A percentile compares a stretch with the other conserved stretches of the same genome.
Evolutionary conservation across 2,329 filamentous ascomycete species (phyloP).

Genomic region (Pseudofabraea citricarpa): DNA sequence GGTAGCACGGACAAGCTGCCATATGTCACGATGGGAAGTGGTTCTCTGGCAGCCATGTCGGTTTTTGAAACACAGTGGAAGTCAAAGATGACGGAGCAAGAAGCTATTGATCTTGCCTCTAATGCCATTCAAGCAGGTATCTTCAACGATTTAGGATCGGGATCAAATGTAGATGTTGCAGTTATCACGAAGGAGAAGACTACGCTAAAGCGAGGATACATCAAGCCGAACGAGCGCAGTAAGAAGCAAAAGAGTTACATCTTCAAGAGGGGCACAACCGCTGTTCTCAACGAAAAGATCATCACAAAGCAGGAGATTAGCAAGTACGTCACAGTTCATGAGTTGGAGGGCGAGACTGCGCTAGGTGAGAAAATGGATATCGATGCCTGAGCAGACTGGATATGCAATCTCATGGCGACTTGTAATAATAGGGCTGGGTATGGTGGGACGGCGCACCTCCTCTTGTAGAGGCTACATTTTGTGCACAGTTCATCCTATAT

Average conservation of each 20-base stretch:
- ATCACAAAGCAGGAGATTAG: slow-evolving; percentile 91
- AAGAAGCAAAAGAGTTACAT: slow-evolving; percentile 91
- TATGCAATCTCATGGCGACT: too few species aligned
- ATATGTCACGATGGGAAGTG: slow-evolving; percentile 98
- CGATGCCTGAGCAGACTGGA: slow-evolving; percentile 45
- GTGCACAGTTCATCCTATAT: too few species aligned
- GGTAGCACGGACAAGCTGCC: slow-evolving; percentile 97
- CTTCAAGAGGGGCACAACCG: slow-evolving; percentile 89
- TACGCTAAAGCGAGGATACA: slow-evolving; percentile 85
- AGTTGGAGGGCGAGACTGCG: slow-evolving; percentile 54
- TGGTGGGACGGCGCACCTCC: too few species aligned
- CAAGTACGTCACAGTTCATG: slow-evolving; percentile 89
- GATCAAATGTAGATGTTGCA: slow-evolving; percentile 95
- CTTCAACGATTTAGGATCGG: slow-evolving; percentile 96
- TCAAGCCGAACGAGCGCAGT: slow-evolving; percentile 86
- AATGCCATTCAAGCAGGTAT: slow-evolving; percentile 95
- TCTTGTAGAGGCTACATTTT: too few species aligned
- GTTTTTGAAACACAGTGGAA: slow-evolving; percentile 98
- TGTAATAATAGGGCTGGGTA: too few species aligned
- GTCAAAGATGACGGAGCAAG: slow-evolving; percentile 67
- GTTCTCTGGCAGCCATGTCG: slow-evolving; percentile 93
- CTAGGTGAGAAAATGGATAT: slow-evolving; percentile 68
- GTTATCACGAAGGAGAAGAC: slow-evolving; percentile 96
- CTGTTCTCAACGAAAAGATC: slow-evolving; percentile 91
- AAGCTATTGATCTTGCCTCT: slow-evolving; percentile 75